Evolutionary conservation across 148 eudicot genomes (phyloP), one percentile per base, ranked within the genome.

Genomic region (Amaranthus cruentus): DNA sequence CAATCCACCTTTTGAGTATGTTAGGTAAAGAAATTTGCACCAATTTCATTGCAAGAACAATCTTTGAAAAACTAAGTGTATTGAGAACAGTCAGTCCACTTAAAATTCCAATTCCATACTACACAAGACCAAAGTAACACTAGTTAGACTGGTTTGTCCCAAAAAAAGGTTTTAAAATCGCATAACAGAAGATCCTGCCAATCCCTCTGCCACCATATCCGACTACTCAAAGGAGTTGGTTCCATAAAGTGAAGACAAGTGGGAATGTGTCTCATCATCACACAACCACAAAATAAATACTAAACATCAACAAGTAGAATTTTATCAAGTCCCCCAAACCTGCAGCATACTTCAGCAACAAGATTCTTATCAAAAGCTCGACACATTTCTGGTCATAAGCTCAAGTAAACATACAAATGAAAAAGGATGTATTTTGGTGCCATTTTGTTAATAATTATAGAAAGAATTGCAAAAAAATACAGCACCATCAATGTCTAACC

Each of bases 401-500:
- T 65, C 46, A 51, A 9, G 7, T 14, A 65, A 65, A 48, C 3
- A 65, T 10, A 47, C n/a, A 47, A 38, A 12, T 7, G 14, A 65
- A n/a, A 7, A 4, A 47, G 6, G 2, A 14, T 42, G n/a, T 64
- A 51, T 44, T 46, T 46, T 64, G 18, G 6, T 46, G 50, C 8
- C 69, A 28, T 65, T n/a, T 7, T 62, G 65, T 62, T 28, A 47
- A 62, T 62, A 28, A 18, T 61, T 61, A 13, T 9, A 62, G 4
- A 9, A 62, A 42, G 11, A 62, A 62, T 1, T 62, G 66, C 66
- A 62, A 62, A 47, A 62, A 9, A 62, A 9, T 47, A 6, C 63
- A 62, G 14, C 66, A 62, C n/a, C 66, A 62, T 62, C 66, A 62
- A 8, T 13, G 38, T 15, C 69, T 15, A 15, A 66, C 69, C 51